These are phyloP conservation scores for Salicornia ramosissima DNA, from an alignment of 148 eudicot species.

Conservation along the genomic window DNA sequence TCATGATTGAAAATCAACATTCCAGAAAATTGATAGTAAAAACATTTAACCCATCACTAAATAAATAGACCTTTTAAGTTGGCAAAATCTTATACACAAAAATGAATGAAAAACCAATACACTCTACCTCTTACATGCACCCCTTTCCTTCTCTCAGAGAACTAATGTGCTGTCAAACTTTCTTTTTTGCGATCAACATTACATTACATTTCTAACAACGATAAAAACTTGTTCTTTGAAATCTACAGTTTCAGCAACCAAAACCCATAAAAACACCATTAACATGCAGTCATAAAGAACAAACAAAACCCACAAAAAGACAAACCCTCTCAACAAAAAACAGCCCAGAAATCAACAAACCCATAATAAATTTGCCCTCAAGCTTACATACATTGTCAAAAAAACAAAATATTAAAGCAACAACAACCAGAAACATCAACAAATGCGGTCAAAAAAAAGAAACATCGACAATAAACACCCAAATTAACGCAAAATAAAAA, in stretches of 20 bases:
- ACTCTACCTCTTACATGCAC: constrained; percentile 2
- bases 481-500: constrained; percentile 7
- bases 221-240: background rate
- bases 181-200: background rate
- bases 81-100: background rate
- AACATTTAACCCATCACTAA: background rate
- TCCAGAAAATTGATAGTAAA: background rate
- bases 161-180: background rate
- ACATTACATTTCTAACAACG: background rate
- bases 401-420: constrained; percentile 3
- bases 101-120: background rate
- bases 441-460: too few species aligned
- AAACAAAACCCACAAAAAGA: background rate
- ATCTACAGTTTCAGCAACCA: background rate
- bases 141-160: constrained; percentile 9
- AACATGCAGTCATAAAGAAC: constrained; percentile 13
- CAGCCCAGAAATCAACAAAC: constrained; percentile 16
- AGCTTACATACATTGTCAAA: constrained; percentile 24
- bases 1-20: background rate
- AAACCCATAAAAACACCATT: constrained; percentile 1
- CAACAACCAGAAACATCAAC: background rate
- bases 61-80: background rate
- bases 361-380: constrained; percentile 5
- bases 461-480: background rate
- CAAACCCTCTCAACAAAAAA: constrained; percentile 1